Evolutionary conservation across 2,329 filamentous ascomycete genomes (phyloP).

Genomic region (Aureobasidium uvarum): DNA sequence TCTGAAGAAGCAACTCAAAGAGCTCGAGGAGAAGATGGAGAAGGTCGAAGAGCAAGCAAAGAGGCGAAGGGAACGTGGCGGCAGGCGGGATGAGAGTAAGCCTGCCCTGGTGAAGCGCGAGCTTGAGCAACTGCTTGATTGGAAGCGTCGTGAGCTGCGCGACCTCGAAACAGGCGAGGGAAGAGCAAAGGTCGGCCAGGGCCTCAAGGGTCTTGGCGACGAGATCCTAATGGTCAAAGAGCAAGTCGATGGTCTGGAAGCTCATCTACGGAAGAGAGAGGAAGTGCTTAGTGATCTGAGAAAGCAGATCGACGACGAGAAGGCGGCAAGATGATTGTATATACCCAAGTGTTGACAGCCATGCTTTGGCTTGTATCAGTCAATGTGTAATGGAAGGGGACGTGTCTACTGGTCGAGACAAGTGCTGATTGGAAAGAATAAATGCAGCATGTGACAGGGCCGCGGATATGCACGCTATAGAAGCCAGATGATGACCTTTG

Average conservation of each 20-base stretch:
- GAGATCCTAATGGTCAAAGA: conserved; percentile 90
- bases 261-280: conserved; percentile 74
- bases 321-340: conserved; percentile 27
- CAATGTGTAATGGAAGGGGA: neutral
- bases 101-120: conserved; percentile 92
- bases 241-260: conserved; percentile 87
- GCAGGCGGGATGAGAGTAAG: conserved; percentile 68
- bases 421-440: neutral
- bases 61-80: conserved; percentile 44
- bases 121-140: conserved; percentile 89
- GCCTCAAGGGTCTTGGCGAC: conserved; percentile 73
- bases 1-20: conserved; percentile 85
- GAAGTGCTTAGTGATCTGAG: conserved; percentile 72
- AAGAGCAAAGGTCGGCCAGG: conserved; percentile 66
- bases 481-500: neutral
- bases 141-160: conserved; percentile 77
- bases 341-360: conserved; percentile 21
- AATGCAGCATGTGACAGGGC: neutral
- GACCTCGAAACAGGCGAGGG: conserved; percentile 71
- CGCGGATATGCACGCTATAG: neutral
- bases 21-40: conserved; percentile 83
- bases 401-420: neutral
- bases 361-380: neutral
- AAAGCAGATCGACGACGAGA: conserved; percentile 81
- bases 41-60: conserved; percentile 71